Percentiles rank a stretch among this genome's conserved stretches.
Evolutionary conservation across 305 asterid species (phyloP).

Genomic region (Rubia tinctorum): DNA sequence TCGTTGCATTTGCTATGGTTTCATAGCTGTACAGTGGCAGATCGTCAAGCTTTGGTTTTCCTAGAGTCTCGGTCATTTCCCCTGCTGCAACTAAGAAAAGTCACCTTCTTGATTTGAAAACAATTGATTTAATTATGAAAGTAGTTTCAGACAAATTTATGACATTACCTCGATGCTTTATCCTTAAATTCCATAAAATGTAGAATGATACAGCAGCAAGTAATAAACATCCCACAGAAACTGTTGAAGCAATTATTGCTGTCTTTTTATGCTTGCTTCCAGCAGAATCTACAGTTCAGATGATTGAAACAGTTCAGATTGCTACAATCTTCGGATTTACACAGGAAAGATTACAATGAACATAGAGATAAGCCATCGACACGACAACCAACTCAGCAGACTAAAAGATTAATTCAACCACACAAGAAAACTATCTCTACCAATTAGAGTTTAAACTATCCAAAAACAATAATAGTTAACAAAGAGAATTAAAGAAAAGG

Average conservation of each 20-base stretch:
- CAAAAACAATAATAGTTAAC: no score
- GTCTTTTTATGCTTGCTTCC: not conserved
- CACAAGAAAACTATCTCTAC: no score
- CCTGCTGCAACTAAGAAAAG: slow-evolving; percentile 3
- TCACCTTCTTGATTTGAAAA: no score
- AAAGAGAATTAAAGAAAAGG: no score
- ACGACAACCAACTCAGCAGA: no score
- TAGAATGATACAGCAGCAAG: not conserved
- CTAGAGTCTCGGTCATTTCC: not conserved
- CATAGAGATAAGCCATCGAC: no score
- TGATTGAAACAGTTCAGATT: not conserved
- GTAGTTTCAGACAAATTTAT: not conserved
- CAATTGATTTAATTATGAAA: no score
- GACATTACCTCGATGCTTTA: not conserved
- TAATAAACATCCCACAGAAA: not conserved
- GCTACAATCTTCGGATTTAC: no score
- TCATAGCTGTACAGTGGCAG: slow-evolving; percentile 9
- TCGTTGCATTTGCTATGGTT: slow-evolving; percentile 15
- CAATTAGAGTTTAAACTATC: no score
- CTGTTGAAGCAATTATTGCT: not conserved
- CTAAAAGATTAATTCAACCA: no score
- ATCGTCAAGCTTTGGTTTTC: slow-evolving; percentile 8
- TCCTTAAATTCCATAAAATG: not conserved
- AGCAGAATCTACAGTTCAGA: not conserved
- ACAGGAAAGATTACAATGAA: no score